These are phyloP conservation scores for Austroboletus novae-zelandiae DNA, from an alignment of 1,284 basidiomycete genomes.

Conservation along the genomic window DNA sequence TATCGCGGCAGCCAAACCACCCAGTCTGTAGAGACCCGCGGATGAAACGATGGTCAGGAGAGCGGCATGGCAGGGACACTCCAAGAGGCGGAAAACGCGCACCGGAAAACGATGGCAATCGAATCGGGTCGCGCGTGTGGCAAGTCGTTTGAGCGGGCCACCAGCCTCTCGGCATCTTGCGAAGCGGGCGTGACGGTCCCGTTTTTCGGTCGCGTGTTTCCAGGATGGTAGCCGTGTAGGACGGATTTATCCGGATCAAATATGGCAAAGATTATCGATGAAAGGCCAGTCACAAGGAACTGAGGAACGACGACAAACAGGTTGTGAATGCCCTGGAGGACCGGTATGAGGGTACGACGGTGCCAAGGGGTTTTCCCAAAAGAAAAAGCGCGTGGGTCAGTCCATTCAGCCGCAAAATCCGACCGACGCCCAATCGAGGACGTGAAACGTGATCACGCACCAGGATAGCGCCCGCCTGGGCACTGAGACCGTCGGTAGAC, in stretches of 20 bases:
- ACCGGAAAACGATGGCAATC: conserved; percentile 79
- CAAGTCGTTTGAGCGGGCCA: conserved; percentile 10
- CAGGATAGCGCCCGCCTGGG: conserved; percentile 88
- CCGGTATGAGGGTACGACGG: conserved; percentile 4
- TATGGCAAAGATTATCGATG: conserved; percentile 65
- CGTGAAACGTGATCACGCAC: conserved; percentile 41
- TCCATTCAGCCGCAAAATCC: conserved; percentile 1
- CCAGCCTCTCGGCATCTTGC: conserved; percentile 9
- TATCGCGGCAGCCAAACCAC: conserved; percentile 68
- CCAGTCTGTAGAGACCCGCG: conserved; percentile 47
- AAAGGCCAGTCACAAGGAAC: conserved; percentile 66
- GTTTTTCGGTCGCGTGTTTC: conserved; percentile 26
- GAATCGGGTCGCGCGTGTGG: conserved; percentile 49
- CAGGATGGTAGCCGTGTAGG: conserved; percentile 38
- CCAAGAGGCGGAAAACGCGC: not conserved
- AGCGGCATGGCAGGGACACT: not conserved
- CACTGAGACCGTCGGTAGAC: conserved; percentile 46
- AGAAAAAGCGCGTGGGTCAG: not conserved
- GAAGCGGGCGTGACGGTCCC: conserved; percentile 24
- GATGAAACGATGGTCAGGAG: not conserved
- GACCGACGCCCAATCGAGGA: conserved; percentile 2
- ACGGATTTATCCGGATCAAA: conserved; percentile 57
- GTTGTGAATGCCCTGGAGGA: conserved; percentile 81
- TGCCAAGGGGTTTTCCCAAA: not conserved
- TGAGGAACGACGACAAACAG: conserved; percentile 82